Base-by-base conservation (phyloP, 352 stramenopile genomes). In the Peronospora farinosa region DNA sequence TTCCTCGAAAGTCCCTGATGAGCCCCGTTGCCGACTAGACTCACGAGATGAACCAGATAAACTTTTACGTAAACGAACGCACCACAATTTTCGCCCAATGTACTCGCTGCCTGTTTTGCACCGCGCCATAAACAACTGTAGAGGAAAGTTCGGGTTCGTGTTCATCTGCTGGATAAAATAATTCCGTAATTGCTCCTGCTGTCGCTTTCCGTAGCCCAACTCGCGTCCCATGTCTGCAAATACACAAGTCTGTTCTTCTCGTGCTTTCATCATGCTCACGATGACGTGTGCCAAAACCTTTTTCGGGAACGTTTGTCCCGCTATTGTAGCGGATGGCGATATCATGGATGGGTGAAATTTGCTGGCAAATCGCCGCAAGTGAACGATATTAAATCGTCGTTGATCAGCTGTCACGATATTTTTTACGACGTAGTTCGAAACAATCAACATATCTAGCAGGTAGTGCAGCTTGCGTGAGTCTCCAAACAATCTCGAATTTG, bases 171-270 rank as follows among this genome's bases (percentile, higher is more conserved):
- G 74, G 9, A 84, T 78, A 40, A 93, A 90, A 62, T 80, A 86
- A 46, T 88, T 91, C 16, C 82, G 79, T 27, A 93, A 56, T 31
- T 86, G 83, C 44, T 91, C 79, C 47, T 93, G 82, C 11, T 84
- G 69, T 5, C 78, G 73, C 56, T 93, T 93, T 25, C 65, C 62
- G 32, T 82, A 86, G 6, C 77, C 79, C 27, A 93, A 60, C 32
- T 90, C 79, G n/a, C 79, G 78, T 1, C 78, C 82, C 47, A 93
- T 86, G 32, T 93, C 79, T n/a, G 82, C 78, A 60, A 93, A 86
- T 25, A 93, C 79, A 45, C 78, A 88, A 17, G 75, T 88, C 16
- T 60, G 56, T 49, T 88, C 74, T 21, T 75, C 74, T 42, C 79
- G 78, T 25, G 69, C 58, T n/a, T 60, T 60, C 36, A 93, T 60